These are phyloP conservation scores for Erysimum cheiri DNA, from an alignment of 441 rosid species.

Conservation along the genomic window DNA sequence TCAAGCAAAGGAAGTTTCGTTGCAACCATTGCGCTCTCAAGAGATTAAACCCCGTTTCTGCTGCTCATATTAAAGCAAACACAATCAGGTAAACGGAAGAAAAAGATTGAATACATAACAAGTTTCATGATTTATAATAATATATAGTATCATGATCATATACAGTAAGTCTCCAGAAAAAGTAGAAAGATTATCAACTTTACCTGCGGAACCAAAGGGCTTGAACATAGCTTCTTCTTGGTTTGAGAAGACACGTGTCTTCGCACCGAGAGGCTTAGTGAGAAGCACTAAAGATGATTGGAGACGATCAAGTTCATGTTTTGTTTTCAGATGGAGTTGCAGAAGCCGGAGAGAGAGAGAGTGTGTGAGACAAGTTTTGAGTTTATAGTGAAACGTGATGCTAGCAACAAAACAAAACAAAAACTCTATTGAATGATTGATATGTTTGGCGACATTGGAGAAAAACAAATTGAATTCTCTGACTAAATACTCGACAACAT, in stretches of 20 bases:
- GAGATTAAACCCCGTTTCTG: constrained; percentile 23
- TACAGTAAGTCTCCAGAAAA: neutral
- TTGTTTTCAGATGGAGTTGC: constrained; percentile 20
- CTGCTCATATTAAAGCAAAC: constrained; percentile 21
- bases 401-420: constrained; percentile 15
- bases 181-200: constrained; percentile 3
- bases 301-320: constrained; percentile 28
- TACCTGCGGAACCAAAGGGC: constrained; percentile 35
- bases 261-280: neutral
- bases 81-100: constrained; percentile 7
- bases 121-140: neutral
- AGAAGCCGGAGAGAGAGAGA: constrained; percentile 27
- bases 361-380: neutral
- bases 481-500: neutral
- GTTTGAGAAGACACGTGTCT: constrained; percentile 28
- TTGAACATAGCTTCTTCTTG: constrained; percentile 28
- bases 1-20: constrained; percentile 56
- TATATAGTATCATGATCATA: constrained; percentile 23
- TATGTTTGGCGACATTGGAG: neutral
- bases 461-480: constrained; percentile 32
- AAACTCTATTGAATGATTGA: neutral
- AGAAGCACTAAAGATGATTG: constrained; percentile 29
- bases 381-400: constrained; percentile 26
- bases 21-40: constrained; percentile 48
- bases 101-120: neutral